Percentiles rank a stretch among this genome's conserved stretches.
phyloP scores from a whole-genome alignment of 2,329 filamentous ascomycete species.

The Raffaelea arxii region DNA sequence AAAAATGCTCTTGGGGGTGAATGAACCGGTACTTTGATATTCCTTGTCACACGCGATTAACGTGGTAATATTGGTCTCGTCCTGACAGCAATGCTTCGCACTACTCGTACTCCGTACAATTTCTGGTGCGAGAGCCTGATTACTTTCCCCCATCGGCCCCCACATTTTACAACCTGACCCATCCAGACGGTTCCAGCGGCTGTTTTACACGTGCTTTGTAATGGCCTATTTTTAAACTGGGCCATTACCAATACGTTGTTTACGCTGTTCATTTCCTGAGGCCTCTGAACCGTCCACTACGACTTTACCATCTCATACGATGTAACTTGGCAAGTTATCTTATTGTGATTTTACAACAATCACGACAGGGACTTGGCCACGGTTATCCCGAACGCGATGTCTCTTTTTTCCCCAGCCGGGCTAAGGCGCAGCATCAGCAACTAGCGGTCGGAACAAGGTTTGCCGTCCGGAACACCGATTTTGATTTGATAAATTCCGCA shows the following conservation, averaged over 20 bases:
- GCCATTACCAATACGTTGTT: slow-evolving; percentile 9
- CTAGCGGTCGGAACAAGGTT: no score
- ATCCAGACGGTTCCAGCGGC: slow-evolving; percentile 1
- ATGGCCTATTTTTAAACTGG: slow-evolving; percentile 11
- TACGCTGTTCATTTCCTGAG: slow-evolving; percentile 7
- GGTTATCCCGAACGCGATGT: no score
- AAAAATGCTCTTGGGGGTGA: neutral
- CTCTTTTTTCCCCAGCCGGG: no score
- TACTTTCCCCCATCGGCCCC: neutral
- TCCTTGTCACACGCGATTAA: neutral
- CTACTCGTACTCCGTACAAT: neutral
- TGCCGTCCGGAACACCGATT: no score
- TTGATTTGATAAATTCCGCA: no score
- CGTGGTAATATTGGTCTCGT: neutral
- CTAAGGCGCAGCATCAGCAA: no score
- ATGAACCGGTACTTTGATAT: neutral
- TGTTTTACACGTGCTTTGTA: slow-evolving; percentile 11
- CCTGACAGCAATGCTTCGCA: neutral
- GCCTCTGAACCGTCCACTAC: neutral
- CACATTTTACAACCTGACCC: neutral
- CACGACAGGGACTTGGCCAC: neutral
- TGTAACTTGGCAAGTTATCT: neutral
- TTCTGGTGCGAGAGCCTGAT: neutral
- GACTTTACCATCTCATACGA: neutral
- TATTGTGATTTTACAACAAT: neutral